Base-by-base conservation (phyloP, 768 basidiomycete genomes). In the Infundibulicybe gibba region DNA sequence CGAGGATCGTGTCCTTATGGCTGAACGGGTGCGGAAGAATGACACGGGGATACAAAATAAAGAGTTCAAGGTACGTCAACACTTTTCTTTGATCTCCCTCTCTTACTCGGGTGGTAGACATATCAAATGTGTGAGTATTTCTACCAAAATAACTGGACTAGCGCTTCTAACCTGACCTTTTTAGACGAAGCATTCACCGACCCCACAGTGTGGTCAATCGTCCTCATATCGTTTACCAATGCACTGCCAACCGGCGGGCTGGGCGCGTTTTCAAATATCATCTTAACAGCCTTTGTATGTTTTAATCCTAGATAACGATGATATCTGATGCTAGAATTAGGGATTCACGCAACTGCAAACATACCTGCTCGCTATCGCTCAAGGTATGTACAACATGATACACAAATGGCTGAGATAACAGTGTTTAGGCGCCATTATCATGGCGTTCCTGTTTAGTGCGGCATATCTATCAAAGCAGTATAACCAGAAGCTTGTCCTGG, bases 231-330 rank as follows among this genome's bases (percentile, higher is more conserved):
- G 2, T 71, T 76, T 49, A 69, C 73, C 12, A 73, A 75, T 52
- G 73, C 70, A 6, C 58, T 77, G 37, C 72, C 74, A 19, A 72
- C 74, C 10, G 71, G 72, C 41, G 75, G 76, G 1, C 55, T 79
- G 30, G 72, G 74, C 12, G 74, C 75, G 2, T 80, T 76, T 57
- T 70, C 71, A n/a, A 77, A 79, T 52, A 71, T 80, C 49, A 76
- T 79, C 48, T 52, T 79, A 41, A 72, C 64, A 20, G 70, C 68
- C 31, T 75, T 75, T 45, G 70, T 71, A 51, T 47, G 66, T 48
- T 2, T 32, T n/a, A 39, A 37, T 17, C 30, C 6, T 3, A 6
- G 19, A 35, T 44, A 12, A 15, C 39, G 15, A 30, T 20, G 9
- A 2, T 17, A 13, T 20, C 5, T 20, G 41, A 15, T 50, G n/a